phyloP scores from a whole-genome alignment of 2,329 filamentous ascomycete species.

The Ophiostoma australiae region DNA sequence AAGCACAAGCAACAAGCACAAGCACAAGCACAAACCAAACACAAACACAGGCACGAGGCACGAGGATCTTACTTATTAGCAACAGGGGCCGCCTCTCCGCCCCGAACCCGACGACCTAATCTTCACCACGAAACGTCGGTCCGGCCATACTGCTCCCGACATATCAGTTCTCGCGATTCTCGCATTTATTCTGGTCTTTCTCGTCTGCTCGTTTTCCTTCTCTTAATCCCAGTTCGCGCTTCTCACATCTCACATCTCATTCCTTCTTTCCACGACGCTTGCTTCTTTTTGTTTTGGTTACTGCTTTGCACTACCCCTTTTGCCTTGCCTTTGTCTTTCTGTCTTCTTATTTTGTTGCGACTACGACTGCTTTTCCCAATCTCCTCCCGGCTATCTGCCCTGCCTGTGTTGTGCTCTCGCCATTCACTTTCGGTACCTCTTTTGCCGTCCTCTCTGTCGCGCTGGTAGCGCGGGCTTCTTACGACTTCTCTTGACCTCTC shows the following conservation, averaged over 20 bases:
- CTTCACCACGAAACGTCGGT: slow-evolving; percentile 17
- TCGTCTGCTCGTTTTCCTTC: neutral
- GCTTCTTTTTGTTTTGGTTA: neutral
- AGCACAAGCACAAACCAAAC: neutral
- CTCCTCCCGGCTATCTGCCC: neutral
- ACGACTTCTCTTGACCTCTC: too few species aligned
- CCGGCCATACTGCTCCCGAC: slow-evolving; percentile 16
- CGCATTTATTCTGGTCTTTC: neutral
- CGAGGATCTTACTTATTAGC: slow-evolving; percentile 18
- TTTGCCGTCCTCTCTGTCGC: neutral
- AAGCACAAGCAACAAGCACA: neutral
- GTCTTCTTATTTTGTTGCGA: neutral
- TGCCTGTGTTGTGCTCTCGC: neutral
- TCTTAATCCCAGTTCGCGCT: neutral
- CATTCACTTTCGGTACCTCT: neutral
- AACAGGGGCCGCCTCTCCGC: slow-evolving; percentile 17
- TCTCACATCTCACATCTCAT: neutral
- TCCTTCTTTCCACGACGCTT: neutral
- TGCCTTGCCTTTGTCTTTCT: neutral
- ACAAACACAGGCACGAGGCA: slow-evolving; percentile 12
- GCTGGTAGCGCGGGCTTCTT: neutral
- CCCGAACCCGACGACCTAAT: slow-evolving; percentile 19
- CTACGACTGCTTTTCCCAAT: neutral
- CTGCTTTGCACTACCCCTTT: neutral
- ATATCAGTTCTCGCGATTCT: neutral